Evolutionary conservation across 768 basidiomycete species (phyloP).

Genomic region (Calvatia gigantea): DNA sequence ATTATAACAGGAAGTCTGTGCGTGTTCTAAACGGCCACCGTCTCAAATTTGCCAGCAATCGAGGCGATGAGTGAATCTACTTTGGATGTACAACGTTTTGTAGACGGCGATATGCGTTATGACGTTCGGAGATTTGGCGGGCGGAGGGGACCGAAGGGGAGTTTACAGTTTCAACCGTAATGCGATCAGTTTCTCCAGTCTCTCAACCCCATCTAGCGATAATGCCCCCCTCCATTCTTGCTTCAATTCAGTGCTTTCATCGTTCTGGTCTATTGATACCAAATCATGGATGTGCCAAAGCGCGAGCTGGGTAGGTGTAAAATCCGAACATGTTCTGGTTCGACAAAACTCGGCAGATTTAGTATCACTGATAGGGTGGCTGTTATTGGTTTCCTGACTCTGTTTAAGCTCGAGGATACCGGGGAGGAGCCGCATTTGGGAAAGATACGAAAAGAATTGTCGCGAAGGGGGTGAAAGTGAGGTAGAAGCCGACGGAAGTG

Average conservation of each 20-base stretch:
- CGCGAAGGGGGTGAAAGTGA: not conserved
- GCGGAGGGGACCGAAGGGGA: not conserved
- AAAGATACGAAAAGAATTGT: not conserved
- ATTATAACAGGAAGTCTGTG: too few relatives aligned
- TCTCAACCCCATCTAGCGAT: conserved; percentile 1
- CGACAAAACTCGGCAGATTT: not conserved
- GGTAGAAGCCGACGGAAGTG: not conserved
- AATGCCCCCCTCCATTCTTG: conserved; percentile 6
- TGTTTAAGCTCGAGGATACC: conserved; percentile 1
- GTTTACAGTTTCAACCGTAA: not conserved
- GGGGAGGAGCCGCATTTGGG: not conserved
- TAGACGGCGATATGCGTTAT: too few relatives aligned
- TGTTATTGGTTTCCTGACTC: not conserved
- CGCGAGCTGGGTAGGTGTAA: not conserved
- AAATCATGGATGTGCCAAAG: conserved; percentile 10
- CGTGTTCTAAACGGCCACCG: too few relatives aligned
- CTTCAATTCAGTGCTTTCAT: not conserved
- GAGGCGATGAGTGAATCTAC: too few relatives aligned
- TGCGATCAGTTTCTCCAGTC: not conserved
- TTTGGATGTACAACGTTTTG: too few relatives aligned
- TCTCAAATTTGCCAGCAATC: too few relatives aligned
- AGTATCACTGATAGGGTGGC: not conserved
- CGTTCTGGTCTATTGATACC: not conserved
- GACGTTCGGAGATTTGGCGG: too few relatives aligned
- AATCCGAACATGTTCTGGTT: not conserved